phyloP scores from a whole-genome alignment of 164 flowering plant species.

The Chimonanthus salicifolius region DNA sequence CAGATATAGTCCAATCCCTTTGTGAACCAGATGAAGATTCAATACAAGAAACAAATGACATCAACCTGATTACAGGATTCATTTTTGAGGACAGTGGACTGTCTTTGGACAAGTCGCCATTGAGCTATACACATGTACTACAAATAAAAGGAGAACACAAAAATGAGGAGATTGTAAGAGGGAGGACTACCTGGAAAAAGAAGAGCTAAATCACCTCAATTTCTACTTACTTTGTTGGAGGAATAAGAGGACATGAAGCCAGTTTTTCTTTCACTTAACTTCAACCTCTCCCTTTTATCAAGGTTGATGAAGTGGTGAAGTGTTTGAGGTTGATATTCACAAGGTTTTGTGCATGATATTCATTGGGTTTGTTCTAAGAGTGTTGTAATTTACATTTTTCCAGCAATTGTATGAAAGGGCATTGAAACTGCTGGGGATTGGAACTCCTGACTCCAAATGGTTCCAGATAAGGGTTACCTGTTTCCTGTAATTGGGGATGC shows the following conservation, averaged over 20 bases:
- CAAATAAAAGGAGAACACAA: slow-evolving; percentile 30
- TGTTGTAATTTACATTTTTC: too few relatives aligned
- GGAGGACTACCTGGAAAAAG: slow-evolving; percentile 51
- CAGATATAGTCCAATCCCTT: slow-evolving; percentile 54
- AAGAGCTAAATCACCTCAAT: slow-evolving; percentile 23
- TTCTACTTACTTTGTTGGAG: not conserved
- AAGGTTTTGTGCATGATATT: too few relatives aligned
- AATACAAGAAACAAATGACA: slow-evolving; percentile 10
- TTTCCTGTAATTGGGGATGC: too few relatives aligned
- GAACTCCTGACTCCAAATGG: too few relatives aligned
- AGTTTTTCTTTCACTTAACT: not conserved
- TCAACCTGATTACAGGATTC: slow-evolving; percentile 22
- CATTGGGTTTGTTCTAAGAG: too few relatives aligned
- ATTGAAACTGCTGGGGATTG: too few relatives aligned
- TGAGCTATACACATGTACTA: slow-evolving; percentile 49
- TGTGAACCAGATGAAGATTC: slow-evolving; percentile 47
- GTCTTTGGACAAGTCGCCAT: slow-evolving; percentile 19
- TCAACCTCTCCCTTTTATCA: not conserved
- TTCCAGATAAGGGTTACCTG: too few relatives aligned
- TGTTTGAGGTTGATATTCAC: too few relatives aligned
- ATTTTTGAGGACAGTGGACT: slow-evolving; percentile 29
- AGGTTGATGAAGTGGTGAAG: not conserved
- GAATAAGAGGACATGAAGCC: not conserved
- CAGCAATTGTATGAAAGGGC: too few relatives aligned
- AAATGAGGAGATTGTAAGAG: slow-evolving; percentile 58